phyloP scores from a whole-genome alignment of 2,329 filamentous ascomycete genomes.

The Biscogniauxia mediterranea region DNA sequence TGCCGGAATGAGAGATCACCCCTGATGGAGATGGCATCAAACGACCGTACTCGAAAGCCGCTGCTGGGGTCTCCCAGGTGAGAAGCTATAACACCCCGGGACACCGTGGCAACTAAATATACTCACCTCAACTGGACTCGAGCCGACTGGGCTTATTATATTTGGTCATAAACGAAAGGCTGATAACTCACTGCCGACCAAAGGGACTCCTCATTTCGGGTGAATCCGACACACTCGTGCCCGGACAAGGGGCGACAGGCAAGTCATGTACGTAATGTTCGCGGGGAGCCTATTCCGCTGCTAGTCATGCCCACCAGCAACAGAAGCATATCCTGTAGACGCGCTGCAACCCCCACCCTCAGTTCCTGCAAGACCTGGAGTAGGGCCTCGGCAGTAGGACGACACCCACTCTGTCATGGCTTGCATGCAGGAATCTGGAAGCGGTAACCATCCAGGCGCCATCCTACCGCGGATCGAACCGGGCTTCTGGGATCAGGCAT shows the following conservation, averaged over 20 bases:
- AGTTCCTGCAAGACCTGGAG: constrained; percentile 9
- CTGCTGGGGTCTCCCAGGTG: neutral
- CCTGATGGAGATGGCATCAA: neutral
- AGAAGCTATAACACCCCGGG: neutral
- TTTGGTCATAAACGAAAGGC: constrained; percentile 1
- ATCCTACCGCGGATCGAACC: constrained; percentile 2
- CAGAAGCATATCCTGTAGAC: constrained; percentile 12
- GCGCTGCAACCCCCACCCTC: constrained; percentile 9
- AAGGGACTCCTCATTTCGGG: constrained; percentile 14
- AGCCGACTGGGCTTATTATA: neutral
- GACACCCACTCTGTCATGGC: constrained; percentile 11
- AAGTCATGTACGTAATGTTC: constrained; percentile 15
- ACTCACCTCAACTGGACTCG: constrained; percentile 1
- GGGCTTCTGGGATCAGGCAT: constrained; percentile 17
- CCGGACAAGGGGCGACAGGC: constrained; percentile 3
- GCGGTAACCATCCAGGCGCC: constrained; percentile 16
- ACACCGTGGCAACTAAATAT: neutral
- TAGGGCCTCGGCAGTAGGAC: constrained; percentile 10
- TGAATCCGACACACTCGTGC: constrained; percentile 9
- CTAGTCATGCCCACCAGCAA: constrained; percentile 4
- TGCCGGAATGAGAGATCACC: neutral
- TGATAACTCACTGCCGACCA: neutral
- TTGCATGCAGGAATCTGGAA: constrained; percentile 20
- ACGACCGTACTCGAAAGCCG: neutral
- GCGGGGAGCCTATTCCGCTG: constrained; percentile 9